Base-by-base conservation (phyloP, 805 yeast genomes). In the Isabelozyma rhagii region DNA sequence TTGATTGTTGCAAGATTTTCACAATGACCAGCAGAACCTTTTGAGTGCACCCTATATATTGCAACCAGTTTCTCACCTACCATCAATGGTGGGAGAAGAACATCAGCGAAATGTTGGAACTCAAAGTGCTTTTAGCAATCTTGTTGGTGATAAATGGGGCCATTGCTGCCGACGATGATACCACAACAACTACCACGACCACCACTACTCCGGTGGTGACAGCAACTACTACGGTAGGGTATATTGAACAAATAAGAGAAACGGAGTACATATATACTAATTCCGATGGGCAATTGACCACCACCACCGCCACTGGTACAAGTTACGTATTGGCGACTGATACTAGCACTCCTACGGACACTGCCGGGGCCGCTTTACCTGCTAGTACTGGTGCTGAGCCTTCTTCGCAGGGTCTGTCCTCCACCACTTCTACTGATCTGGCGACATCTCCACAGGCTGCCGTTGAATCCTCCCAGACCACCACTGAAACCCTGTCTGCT, bases 141-240 rank as follows among this genome's bases (percentile, higher is more conserved):
- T 11, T 39, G 5, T n/a, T 39, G 9, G 41, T 28, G 29, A 29
- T 18, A 31, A 9, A 31, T 31, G 36, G 36, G n/a, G 36, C 21
- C 1, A 10, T 28, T n/a, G 31, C 27, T 10, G 17, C 44, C 8
- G 15, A 14, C 3, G 31, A 41, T 25, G 39, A n/a, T 10, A 31
- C 36, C 36, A 31, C 36, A 9, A 10, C 36, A 31, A 31, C 36
- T n/a, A 60, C 65, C 11, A 56, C 60, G 27, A 52, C 58, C 8
- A 66, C 71, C 34, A 48, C 53, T 14, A 66, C 71, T 18, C 64
- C 66, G 18, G 58, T 64, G 9, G 67, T 63, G 8, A 68, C 75
- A 1, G 56, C 54, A 17, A 64, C 74, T 15, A 64, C 65, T 15
- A 65, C 71, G 10, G 57, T 65, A 7, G 63, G 58, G 6, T 56